Base-by-base conservation (phyloP, 2,329 filamentous ascomycete species). In the Diatrype stigma region DNA sequence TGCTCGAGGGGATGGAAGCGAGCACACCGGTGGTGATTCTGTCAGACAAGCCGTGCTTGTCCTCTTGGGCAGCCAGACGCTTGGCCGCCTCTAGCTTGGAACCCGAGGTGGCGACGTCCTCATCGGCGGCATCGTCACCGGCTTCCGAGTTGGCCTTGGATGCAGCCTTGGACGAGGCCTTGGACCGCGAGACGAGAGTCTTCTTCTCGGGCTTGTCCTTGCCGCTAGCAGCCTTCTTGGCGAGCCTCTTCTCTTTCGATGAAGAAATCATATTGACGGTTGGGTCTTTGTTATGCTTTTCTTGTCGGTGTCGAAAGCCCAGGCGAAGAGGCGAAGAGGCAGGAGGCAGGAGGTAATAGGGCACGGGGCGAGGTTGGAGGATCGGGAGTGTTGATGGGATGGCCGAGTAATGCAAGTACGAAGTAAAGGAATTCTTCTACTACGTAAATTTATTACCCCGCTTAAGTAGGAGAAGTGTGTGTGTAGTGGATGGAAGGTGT, bases 21-120 rank as follows among this genome's bases (percentile, higher is more conserved):
- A 99, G 79, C 51, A 99, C 94, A 82, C 94, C 94, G 54, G 94
- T 99, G 55, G 95, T 99, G 71, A 99, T 94, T 72, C 94, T 89
- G 74, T 99, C 94, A 14, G 94, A 97, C 59, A 99, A 81, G 67
- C 94, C 94, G 70, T 96, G 84, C 76, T 96, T 89, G 76, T 99
- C 94, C 81, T 96, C 88, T 77, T 99, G 95, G 49, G 92, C 80
- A 42, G 89, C 86, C 60, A 99, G 81, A 70, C 91, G 91, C 77
- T 91, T 88, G 59, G 96, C 86, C 68, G 87, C 87, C 60, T 87
- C 85, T 71, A 86, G 74, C 77, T 93, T 90, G 62, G 85, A 82
- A 62, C 78, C 81, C 53, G 84, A 79, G 60, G 85, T 90, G 53
- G 86, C 87, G 57, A 86, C 82, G 62, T 81, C 80, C 49, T 88